Evolutionary conservation across 2,329 filamentous ascomycete genomes (phyloP), one percentile per base, ranked within the genome.

Genomic region (Pseudopyricularia cyperi): DNA sequence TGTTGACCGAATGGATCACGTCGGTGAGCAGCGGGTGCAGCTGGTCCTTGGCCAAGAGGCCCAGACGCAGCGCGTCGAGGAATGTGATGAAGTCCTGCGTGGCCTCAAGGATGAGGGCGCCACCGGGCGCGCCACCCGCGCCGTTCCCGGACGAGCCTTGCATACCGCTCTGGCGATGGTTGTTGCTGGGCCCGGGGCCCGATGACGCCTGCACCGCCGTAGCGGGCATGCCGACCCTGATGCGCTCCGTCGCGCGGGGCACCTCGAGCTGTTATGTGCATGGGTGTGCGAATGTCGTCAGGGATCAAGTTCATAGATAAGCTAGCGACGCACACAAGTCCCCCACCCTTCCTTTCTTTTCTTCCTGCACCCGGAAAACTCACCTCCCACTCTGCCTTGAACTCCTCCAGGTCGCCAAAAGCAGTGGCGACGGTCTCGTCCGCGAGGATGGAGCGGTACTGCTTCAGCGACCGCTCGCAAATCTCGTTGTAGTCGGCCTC

Each of bases 51-150:
- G 91, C 91, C 11, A 95, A 75, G 61, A 97, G 81, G 46, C 91
- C 90, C 52, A 98, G 80, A 64, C 90, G 90, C 60, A 98, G 77
- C 15, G 93, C 94, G 64, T 98, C 93, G 51, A 98, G 79, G 63
- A 98, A 91, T 0, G 93, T 98, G 67, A 98, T 98, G 66, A 98
- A 98, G 66, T 96, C 94, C 67, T 98, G 90, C 1, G 91, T 97
- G 2, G 93, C 93, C 57, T 91, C 84, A 42, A 94, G 73, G 54
- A 97, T 94, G 34, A 96, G 68, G 3, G 80, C 72, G 9, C 80
- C 79, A 56, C 75, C 77, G 34, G 73, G 75, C 60, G 71, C 67
- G 52, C 64, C 71, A 67, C 39, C 7, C 70, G 39, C 35, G 46
- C 62, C 12, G 68, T 62, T 6, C 70, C 63, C 32, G 71, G 65